phyloP scores from a whole-genome alignment of 2,329 filamentous ascomycete genomes.

The Fusarium sp. region DNA sequence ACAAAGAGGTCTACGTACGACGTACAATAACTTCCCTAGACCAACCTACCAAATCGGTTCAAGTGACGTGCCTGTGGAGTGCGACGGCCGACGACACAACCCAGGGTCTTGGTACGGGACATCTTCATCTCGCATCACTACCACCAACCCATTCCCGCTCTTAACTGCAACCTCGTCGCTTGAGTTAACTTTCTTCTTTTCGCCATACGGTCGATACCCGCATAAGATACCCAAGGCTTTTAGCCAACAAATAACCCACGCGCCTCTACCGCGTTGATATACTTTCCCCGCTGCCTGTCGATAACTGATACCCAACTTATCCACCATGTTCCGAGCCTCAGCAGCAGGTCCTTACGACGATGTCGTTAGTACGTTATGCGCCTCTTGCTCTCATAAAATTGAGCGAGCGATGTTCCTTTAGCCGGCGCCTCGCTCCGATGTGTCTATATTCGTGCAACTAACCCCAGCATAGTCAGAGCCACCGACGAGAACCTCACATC shows the following conservation, averaged over 20 bases:
- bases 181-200: background rate
- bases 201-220: conserved; percentile 17
- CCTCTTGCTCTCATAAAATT: background rate
- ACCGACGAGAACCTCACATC: conserved; percentile 98
- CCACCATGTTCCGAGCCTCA: conserved; percentile 69
- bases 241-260: conserved; percentile 16
- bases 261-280: conserved; percentile 9
- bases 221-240: conserved; percentile 19
- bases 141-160: conserved; percentile 8
- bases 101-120: conserved; percentile 35
- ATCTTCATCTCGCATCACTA: conserved; percentile 25
- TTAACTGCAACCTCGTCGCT: background rate
- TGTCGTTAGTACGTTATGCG: conserved; percentile 64
- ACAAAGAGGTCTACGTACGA: conserved; percentile 15
- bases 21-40: conserved; percentile 4
- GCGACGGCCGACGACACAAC: conserved; percentile 34
- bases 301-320: conserved; percentile 25
- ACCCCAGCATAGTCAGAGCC: conserved; percentile 69
- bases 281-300: conserved; percentile 18
- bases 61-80: conserved; percentile 42
- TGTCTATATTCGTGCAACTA: conserved; percentile 23
- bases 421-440: background rate
- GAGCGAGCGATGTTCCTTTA: background rate
- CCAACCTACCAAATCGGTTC: background rate
- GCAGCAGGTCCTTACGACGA: conserved; percentile 70